Base-by-base conservation (phyloP, 768 basidiomycete genomes). In the Amanita molliuscula region DNA sequence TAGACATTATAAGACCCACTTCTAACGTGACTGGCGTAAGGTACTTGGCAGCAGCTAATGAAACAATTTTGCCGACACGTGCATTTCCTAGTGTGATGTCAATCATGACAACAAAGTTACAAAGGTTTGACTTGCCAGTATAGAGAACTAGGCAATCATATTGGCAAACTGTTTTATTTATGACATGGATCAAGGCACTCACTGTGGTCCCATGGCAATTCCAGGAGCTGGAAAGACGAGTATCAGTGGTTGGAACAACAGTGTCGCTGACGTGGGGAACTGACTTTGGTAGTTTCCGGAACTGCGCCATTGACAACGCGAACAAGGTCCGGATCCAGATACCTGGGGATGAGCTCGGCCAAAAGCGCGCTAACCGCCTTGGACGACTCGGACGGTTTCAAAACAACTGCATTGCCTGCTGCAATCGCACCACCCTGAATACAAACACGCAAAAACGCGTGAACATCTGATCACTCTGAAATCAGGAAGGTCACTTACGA, bases 361-460 rank as follows among this genome's bases (percentile, higher is more conserved):
- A 89, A 59, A 9, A 91, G 71, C 8, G 72, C 56, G 37, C 76
- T 77, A 3, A 70, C 66, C 1, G 75, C 72, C 0, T 82, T 77
- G 0, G 77, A 67, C 2, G 77, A 65, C 58, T 93, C 91, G 1
- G 90, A 84, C 0, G 87, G 86, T 61, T 93, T 93, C 46, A 91
- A 41, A 4, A 84, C 65, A 3, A 76, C 78, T 0, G 84, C 70
- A 56, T 82, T 82, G 5, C 91, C 91, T 2, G 88, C 86, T 0
- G 88, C 82, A 35, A 94, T 76, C 1, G 90, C 90, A 6, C 82
- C 82, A 40, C 73, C 73, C 67, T 72, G 54, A 28, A 47, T 37
- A 40, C 38, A 31, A 13, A 31, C 18, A 40, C 20, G 38, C 35
- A 33, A 44, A 48, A n/a, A 29, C 16, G 15, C n/a, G 16, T 34